Conservation (phyloP, 257 asterid species). For the Ilex aquifolium region DNA sequence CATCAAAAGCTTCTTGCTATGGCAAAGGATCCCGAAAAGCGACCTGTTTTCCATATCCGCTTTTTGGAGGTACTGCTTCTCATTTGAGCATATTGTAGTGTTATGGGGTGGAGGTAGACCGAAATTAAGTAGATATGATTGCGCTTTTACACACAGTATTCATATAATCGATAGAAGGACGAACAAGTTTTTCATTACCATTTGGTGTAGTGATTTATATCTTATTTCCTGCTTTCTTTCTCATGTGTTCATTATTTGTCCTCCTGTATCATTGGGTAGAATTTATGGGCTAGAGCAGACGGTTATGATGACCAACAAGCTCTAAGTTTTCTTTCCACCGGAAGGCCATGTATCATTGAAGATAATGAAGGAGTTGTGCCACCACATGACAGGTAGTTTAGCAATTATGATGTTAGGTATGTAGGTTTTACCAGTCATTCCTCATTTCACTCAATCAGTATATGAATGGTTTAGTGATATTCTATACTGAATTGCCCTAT, state of each 20-base stretch:
- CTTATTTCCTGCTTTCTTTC: constrained; percentile 7
- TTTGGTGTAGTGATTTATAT: background rate
- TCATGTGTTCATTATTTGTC: constrained; percentile 2
- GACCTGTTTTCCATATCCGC: constrained; percentile 75
- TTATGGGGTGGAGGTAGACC: too few species aligned
- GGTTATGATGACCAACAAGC: constrained; percentile 44
- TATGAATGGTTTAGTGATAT: too few species aligned
- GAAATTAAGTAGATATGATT: too few species aligned
- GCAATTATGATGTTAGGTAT: background rate
- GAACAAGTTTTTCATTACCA: too few species aligned
- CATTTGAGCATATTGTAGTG: background rate
- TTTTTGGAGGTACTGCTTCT: constrained; percentile 55
- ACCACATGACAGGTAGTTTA: constrained; percentile 38
- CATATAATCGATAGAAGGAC: too few species aligned
- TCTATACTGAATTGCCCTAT: too few species aligned
- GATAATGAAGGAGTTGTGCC: constrained; percentile 30
- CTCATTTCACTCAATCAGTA: too few species aligned
- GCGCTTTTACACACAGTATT: too few species aligned
- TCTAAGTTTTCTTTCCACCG: constrained; percentile 22
- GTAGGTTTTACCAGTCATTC: too few species aligned
- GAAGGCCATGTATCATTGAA: constrained; percentile 20
- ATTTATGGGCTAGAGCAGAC: constrained; percentile 44
- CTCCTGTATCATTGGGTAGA: constrained; percentile 31
- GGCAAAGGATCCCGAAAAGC: constrained; percentile 73
- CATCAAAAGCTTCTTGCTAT: constrained; percentile 70